Percentiles rank a stretch among this genome's conserved stretches.
These are phyloP conservation scores for Alternaria infectoria DNA, from an alignment of 2,329 filamentous ascomycete genomes.

Conservation along the genomic window DNA sequence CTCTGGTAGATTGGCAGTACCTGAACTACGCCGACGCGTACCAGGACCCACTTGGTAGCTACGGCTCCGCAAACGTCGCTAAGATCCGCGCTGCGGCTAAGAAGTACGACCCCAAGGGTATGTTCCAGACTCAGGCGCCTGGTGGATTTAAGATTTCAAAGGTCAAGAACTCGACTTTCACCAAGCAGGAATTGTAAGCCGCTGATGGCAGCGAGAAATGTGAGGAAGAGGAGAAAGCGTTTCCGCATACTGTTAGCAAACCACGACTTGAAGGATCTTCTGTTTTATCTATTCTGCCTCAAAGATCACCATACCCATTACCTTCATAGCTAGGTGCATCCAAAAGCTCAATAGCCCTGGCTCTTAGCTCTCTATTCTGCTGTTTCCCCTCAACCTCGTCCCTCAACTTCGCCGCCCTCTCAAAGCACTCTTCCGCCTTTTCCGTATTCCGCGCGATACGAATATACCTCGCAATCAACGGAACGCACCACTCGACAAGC, in stretches of 20 bases:
- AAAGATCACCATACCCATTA: neutral
- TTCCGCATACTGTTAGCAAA: neutral
- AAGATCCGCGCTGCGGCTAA: slow-evolving; percentile 41
- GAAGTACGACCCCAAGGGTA: slow-evolving; percentile 49
- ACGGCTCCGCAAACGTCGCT: slow-evolving; percentile 47
- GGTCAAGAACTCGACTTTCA: slow-evolving; percentile 1
- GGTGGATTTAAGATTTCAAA: slow-evolving; percentile 52
- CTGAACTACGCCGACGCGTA: slow-evolving; percentile 46
- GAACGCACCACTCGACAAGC: neutral
- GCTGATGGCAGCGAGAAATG: neutral
- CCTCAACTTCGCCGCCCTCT: neutral
- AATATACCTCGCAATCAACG: slow-evolving; percentile 4
- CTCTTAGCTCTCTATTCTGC: neutral
- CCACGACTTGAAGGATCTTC: neutral
- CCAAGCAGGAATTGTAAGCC: neutral
- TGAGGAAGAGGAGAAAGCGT: neutral
- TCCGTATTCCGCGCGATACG: neutral
- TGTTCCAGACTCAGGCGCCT: slow-evolving; percentile 51
- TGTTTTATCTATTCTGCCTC: neutral
- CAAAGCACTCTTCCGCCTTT: neutral
- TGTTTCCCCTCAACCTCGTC: neutral
- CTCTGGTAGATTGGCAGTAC: slow-evolving; percentile 29
- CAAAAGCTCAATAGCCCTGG: neutral
- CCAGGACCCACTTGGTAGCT: slow-evolving; percentile 49
- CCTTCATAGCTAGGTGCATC: neutral